Evolutionary conservation across 768 basidiomycete species (phyloP).

Genomic region (Lactarius deliciosus): DNA sequence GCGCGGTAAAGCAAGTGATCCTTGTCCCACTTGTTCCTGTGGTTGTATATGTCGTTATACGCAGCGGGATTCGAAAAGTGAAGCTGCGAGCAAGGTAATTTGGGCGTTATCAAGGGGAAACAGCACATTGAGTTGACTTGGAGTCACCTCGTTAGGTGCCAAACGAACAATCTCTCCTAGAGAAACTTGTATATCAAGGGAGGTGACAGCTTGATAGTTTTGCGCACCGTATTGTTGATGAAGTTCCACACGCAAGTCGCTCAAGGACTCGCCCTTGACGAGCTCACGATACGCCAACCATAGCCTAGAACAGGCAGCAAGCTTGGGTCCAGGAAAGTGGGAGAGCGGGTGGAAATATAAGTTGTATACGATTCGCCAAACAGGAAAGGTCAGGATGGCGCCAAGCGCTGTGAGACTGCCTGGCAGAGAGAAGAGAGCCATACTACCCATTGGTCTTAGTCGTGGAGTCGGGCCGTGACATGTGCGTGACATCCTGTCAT

Average conservation of each 20-base stretch:
- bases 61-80: background rate
- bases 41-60: too few relatives aligned
- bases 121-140: background rate
- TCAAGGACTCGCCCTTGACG: background rate
- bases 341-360: constrained; percentile 3
- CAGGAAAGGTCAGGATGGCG: background rate
- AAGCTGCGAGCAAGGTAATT: background rate
- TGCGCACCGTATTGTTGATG: background rate
- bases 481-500: too few relatives aligned
- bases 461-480: too few relatives aligned
- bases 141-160: constrained; percentile 4
- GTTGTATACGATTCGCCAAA: background rate
- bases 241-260: background rate
- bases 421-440: too few relatives aligned
- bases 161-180: constrained; percentile 2
- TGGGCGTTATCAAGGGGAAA: too few relatives aligned
- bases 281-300: background rate
- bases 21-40: too few relatives aligned
- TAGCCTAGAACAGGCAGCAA: background rate
- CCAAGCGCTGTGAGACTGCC: too few relatives aligned
- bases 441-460: too few relatives aligned
- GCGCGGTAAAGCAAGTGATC: constrained; percentile 1
- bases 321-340: background rate
- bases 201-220: too few relatives aligned
- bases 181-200: background rate